These are phyloP conservation scores for Trichoderma sp. DNA, from an alignment of 2,329 filamentous ascomycete genomes.

Conservation along the genomic window DNA sequence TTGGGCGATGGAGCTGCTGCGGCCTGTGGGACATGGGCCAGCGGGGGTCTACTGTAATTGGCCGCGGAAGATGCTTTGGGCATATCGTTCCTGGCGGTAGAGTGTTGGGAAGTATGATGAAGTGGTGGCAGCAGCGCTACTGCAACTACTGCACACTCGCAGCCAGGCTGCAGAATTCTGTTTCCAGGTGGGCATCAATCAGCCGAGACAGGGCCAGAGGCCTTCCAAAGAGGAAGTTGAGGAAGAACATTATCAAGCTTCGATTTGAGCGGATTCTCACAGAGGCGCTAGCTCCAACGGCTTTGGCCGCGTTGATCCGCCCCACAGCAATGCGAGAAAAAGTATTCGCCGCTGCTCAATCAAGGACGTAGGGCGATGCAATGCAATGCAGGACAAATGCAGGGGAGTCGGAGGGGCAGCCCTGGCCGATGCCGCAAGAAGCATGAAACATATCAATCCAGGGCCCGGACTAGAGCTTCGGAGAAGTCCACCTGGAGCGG, in stretches of 20 bases:
- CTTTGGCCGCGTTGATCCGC: constrained; percentile 26
- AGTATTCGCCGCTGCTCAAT: constrained; percentile 2
- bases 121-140: neutral
- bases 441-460: constrained; percentile 15
- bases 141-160: neutral
- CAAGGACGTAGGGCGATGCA: constrained; percentile 10
- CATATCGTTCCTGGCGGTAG: neutral
- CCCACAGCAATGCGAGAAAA: constrained; percentile 14
- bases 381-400: constrained; percentile 11
- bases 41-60: neutral
- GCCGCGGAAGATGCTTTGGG: neutral
- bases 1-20: constrained; percentile 7
- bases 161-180: neutral
- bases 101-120: neutral
- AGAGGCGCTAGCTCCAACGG: constrained; percentile 14
- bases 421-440: constrained; percentile 23
- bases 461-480: constrained; percentile 7
- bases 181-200: neutral
- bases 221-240: constrained; percentile 21
- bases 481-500: constrained; percentile 20
- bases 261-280: constrained; percentile 16
- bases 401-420: constrained; percentile 15
- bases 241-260: constrained; percentile 12
- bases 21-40: neutral
- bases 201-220: neutral